Evolutionary conservation across 768 basidiomycete genomes (phyloP), one percentile per base, ranked within the genome.

Genomic region (Suillus paluster): DNA sequence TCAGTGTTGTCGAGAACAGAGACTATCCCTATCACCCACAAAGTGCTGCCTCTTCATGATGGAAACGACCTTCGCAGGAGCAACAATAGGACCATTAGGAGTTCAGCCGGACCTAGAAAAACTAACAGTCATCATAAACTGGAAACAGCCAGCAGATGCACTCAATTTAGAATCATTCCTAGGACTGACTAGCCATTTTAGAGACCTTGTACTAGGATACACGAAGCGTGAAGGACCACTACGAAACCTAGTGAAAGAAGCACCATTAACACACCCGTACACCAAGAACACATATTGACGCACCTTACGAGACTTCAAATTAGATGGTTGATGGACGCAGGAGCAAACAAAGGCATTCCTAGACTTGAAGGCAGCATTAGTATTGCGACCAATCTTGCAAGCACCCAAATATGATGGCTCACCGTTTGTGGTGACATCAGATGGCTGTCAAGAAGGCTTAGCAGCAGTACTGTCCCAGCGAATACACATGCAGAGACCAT

Each of bases 21-120:
- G 65, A 1, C 58, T 82, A n/a, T 81, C 78, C 0, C 63, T 75
- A 5, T 27, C 15, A 1, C 58, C 58, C 12, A 23, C 15, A 1
- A 58, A 58, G 12, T 45, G 41, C 15, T 5, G 8, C 2, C 17
- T 58, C 5, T 58, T 49, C 30, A 39, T 41, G 42, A 58, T 21
- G 1, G 45, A 58, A 25, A 46, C 45, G 0, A 46, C 11, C 3
- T 81, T 81, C 57, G 77, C 77, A 7, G 80, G 80, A 0, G 75
- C 72, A 1, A 46, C 46, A 0, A 68, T 81, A 1, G 72, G 77
- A 8, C 69, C 71, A 0, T 46, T 65, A 0, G 80, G 80, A 1
- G 71, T 82, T 3, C 59, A 61, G 17, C 74, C 78, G 3, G 77
- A 81, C 63, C 64, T 68, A 6, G 49, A 70, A 3, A 82, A 82